phyloP scores from a whole-genome alignment of 2,329 filamentous ascomycete genomes.

The Hymenotorrendiella dingleyae region DNA sequence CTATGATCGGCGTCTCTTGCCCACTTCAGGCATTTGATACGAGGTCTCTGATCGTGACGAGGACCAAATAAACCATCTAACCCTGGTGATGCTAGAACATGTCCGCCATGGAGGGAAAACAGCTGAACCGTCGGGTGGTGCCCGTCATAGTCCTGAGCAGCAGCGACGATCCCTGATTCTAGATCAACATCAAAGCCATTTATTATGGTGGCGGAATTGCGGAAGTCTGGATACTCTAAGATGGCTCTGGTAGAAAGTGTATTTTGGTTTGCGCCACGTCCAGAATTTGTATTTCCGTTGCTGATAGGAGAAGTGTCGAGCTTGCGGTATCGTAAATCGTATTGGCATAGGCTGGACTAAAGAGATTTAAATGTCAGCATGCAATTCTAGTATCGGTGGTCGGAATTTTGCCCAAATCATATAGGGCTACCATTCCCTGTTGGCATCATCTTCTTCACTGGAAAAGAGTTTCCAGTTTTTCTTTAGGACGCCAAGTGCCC shows the following conservation, averaged over 20 bases:
- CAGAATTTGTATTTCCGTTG: background rate
- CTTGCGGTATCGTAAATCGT: constrained; percentile 46
- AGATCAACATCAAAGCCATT: constrained; percentile 47
- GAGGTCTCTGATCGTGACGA: background rate
- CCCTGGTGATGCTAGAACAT: constrained; percentile 5
- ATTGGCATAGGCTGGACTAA: constrained; percentile 46
- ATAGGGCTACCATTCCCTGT: no score
- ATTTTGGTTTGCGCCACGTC: constrained; percentile 1
- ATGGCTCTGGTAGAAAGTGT: constrained; percentile 32
- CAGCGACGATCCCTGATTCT: constrained; percentile 45
- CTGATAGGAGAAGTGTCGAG: background rate
- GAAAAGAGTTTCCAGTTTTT: no score
- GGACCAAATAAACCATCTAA: background rate
- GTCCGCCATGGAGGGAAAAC: constrained; percentile 24
- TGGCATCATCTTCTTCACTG: no score
- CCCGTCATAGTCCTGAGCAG: constrained; percentile 36
- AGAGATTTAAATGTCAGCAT: no score
- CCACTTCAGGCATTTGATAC: constrained; percentile 18
- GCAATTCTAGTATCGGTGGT: no score
- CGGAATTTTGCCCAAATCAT: no score
- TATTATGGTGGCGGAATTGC: constrained; percentile 42
- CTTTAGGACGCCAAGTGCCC: no score
- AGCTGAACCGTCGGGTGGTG: constrained; percentile 15
- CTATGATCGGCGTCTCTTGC: constrained; percentile 13
- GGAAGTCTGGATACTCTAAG: constrained; percentile 44